Conservation (phyloP, 495 filamentous ascomycete species). For the Cercophora newfieldiana region DNA sequence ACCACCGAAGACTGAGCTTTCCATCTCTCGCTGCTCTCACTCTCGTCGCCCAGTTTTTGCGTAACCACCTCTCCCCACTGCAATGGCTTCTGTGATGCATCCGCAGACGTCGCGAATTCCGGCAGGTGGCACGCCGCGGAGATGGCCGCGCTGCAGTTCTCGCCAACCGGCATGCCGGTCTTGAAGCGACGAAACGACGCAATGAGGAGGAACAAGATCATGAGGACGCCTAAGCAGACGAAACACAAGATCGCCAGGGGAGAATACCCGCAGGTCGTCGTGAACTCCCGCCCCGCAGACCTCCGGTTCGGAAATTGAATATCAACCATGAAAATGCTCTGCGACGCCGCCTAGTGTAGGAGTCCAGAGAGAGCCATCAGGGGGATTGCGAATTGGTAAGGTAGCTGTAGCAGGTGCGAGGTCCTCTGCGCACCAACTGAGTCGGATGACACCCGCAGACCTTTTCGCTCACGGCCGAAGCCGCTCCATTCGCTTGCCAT, state of each 20-base stretch:
- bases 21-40: neutral
- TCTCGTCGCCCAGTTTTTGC: no score
- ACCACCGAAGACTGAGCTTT: neutral
- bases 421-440: constrained; percentile 40
- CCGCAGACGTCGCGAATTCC: neutral
- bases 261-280: constrained; percentile 18
- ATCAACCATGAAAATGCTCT: constrained; percentile 42
- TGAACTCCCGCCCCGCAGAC: neutral
- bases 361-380: constrained; percentile 33
- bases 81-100: neutral
- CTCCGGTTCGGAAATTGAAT: neutral
- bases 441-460: constrained; percentile 46
- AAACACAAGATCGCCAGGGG: constrained; percentile 31
- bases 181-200: constrained; percentile 30
- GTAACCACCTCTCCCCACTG: neutral
- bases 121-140: constrained; percentile 48
- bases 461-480: constrained; percentile 33
- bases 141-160: constrained; percentile 46
- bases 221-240: constrained; percentile 30
- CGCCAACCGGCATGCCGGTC: constrained; percentile 41
- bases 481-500: constrained; percentile 33
- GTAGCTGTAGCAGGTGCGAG: constrained; percentile 50
- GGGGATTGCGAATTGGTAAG: constrained; percentile 45
- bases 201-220: constrained; percentile 27
- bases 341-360: constrained; percentile 47